phyloP scores from a whole-genome alignment of 2,329 filamentous ascomycete species.

The Aspergillus sp. region DNA sequence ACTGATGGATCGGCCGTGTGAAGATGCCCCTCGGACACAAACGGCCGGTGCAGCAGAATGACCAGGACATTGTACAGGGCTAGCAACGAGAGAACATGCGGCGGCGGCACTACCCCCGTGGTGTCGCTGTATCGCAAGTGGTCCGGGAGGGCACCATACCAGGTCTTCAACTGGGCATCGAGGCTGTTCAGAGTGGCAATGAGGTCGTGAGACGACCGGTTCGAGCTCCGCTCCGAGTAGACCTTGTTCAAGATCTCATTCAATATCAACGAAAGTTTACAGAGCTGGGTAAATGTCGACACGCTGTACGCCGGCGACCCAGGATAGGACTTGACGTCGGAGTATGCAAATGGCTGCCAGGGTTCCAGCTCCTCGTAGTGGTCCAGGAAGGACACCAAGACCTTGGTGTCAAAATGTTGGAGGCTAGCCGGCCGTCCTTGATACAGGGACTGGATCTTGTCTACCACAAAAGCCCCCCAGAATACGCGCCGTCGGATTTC shows the following conservation, averaged over 20 bases:
- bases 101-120: conserved; percentile 36
- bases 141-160: conserved; percentile 42
- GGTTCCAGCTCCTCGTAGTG: conserved; percentile 53
- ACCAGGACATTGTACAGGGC: conserved; percentile 53
- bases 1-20: conserved; percentile 41
- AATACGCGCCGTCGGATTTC: conserved; percentile 33
- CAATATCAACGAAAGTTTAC: conserved; percentile 48
- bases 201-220: conserved; percentile 31
- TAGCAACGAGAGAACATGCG: conserved; percentile 46
- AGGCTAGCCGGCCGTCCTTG: conserved; percentile 51
- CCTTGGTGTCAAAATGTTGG: conserved; percentile 46
- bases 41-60: conserved; percentile 56
- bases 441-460: conserved; percentile 57
- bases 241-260: conserved; percentile 46
- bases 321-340: conserved; percentile 27
- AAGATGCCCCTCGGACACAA: conserved; percentile 44
- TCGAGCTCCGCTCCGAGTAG: conserved; percentile 45
- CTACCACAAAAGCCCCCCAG: conserved; percentile 37
- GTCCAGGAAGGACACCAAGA: conserved; percentile 42
- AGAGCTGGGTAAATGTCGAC: conserved; percentile 36
- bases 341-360: conserved; percentile 49
- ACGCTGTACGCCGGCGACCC: conserved; percentile 34
- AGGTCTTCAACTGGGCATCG: conserved; percentile 43
- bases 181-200: conserved; percentile 37
- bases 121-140: conserved; percentile 41